phyloP scores from a whole-genome alignment of 495 filamentous ascomycete species.

The Xylaria scruposa region DNA sequence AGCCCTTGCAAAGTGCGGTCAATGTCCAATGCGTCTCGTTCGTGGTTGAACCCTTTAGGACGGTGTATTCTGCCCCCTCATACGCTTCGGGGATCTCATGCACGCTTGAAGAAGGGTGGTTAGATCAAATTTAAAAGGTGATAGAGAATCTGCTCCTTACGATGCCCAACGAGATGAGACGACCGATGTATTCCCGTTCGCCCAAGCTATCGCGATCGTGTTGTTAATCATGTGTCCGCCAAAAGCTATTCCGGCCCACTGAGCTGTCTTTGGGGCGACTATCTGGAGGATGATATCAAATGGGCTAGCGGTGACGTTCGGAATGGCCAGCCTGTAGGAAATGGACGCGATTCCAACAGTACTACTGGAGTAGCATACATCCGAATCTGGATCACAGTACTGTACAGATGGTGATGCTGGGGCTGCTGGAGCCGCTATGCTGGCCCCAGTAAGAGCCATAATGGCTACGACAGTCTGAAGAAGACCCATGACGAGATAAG shows the following conservation, averaged over 20 bases:
- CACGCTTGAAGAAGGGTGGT: constrained; percentile 27
- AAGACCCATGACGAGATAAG: constrained; percentile 39
- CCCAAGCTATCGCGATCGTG: constrained; percentile 48
- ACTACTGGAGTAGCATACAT: constrained; percentile 48
- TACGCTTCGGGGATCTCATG: constrained; percentile 35
- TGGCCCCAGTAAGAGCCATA: constrained; percentile 34
- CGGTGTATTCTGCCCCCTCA: constrained; percentile 39
- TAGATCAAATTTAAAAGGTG: not conserved
- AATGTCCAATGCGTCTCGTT: constrained; percentile 50
- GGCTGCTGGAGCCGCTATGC: constrained; percentile 28
- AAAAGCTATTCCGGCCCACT: constrained; percentile 50
- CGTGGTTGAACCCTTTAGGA: constrained; percentile 40
- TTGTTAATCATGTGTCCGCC: constrained; percentile 51
- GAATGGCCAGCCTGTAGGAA: constrained; percentile 48
- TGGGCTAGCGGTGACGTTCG: constrained; percentile 41
- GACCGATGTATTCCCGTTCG: constrained; percentile 37
- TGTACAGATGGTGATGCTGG: constrained; percentile 37
- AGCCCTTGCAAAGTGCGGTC: constrained; percentile 46
- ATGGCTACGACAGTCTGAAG: constrained; percentile 36
- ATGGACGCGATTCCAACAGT: constrained; percentile 38
- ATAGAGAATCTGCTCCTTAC: constrained; percentile 21
- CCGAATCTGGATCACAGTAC: constrained; percentile 43
- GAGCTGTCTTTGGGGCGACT: constrained; percentile 44
- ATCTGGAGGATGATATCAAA: constrained; percentile 49
- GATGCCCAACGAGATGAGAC: constrained; percentile 40